Conservation (phyloP, 1,284 basidiomycete species). For the Veloboletus limbatus region DNA sequence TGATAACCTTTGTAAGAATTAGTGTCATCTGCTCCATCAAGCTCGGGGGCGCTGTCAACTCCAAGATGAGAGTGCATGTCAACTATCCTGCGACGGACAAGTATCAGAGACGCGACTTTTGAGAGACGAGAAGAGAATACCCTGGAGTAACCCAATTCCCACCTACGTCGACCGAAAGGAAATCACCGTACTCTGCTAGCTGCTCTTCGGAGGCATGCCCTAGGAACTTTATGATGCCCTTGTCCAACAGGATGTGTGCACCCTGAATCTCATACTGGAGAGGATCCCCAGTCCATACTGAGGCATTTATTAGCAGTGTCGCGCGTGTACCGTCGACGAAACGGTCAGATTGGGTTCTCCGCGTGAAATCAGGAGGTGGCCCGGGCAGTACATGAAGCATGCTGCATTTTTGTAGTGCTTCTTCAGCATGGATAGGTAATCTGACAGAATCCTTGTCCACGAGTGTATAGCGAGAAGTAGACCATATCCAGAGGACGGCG, state of each 20-base stretch:
- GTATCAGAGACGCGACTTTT: conserved; percentile 1
- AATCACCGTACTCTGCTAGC: conserved; percentile 22
- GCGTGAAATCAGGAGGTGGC: conserved; percentile 37
- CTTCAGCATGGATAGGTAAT: conserved; percentile 27
- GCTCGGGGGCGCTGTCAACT: conserved; percentile 46
- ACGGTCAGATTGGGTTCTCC: conserved; percentile 54
- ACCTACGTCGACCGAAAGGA: conserved; percentile 38
- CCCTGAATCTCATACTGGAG: conserved; percentile 50
- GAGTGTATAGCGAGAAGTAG: conserved; percentile 13
- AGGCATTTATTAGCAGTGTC: conserved; percentile 63
- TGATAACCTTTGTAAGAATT: conserved; percentile 43
- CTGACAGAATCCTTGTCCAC: conserved; percentile 8
- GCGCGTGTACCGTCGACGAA: conserved; percentile 53
- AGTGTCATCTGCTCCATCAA: conserved; percentile 42
- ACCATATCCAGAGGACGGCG: conserved; percentile 20
- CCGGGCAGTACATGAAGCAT: conserved; percentile 30
- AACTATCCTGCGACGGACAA: conserved; percentile 36
- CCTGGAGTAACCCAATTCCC: conserved; percentile 52
- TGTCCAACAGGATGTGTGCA: conserved; percentile 47
- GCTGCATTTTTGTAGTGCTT: conserved; percentile 28
- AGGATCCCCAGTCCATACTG: conserved; percentile 67
- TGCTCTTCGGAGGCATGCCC: conserved; percentile 34
- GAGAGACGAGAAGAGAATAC: conserved; percentile 11
- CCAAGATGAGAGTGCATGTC: conserved; percentile 69
- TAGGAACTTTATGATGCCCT: conserved; percentile 44